Conservation (phyloP, 768 basidiomycete species). For the Rhodotorula kratochvilovae region DNA sequence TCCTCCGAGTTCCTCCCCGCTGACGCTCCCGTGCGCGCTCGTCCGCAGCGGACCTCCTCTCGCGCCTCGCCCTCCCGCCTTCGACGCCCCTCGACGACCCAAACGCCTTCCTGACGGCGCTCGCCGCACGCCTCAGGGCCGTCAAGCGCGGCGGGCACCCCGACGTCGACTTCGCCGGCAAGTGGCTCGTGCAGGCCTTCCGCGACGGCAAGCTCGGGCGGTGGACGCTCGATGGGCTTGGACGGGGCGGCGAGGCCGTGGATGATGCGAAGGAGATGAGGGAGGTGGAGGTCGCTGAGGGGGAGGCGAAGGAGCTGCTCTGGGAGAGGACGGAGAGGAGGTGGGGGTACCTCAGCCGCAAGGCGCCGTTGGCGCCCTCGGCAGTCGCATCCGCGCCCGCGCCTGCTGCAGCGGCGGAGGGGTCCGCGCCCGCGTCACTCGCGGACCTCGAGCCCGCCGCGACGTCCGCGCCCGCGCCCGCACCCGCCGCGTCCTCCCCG, state of each 20-base stretch:
- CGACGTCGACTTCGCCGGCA: slow-evolving; percentile 67
- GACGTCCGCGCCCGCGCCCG: background rate
- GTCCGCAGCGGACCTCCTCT: slow-evolving; percentile 28
- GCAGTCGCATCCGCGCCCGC: background rate
- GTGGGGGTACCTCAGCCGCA: slow-evolving; percentile 11
- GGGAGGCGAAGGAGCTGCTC: slow-evolving; percentile 1
- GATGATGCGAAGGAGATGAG: slow-evolving; percentile 17
- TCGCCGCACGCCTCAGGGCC: slow-evolving; percentile 77
- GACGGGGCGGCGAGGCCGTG: slow-evolving; percentile 30
- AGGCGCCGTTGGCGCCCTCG: background rate
- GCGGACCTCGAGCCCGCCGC: background rate
- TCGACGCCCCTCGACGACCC: slow-evolving; percentile 51
- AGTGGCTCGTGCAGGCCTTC: slow-evolving; percentile 84
- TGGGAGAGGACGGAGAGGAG: slow-evolving; percentile 7
- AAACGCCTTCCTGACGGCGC: slow-evolving; percentile 61
- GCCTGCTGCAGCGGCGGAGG: background rate
- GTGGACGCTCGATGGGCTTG: slow-evolving; percentile 43
- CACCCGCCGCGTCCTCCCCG: background rate
- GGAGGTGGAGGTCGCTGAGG: background rate
- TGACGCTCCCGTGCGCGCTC: background rate
- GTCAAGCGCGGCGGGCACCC: slow-evolving; percentile 67
- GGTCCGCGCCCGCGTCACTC: background rate
- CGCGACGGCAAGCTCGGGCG: slow-evolving; percentile 52
- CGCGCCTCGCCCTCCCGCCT: slow-evolving; percentile 21
- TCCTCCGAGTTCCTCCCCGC: background rate